Conservation (phyloP, 106 monocot genomes). For the Hemerocallis citrina region DNA sequence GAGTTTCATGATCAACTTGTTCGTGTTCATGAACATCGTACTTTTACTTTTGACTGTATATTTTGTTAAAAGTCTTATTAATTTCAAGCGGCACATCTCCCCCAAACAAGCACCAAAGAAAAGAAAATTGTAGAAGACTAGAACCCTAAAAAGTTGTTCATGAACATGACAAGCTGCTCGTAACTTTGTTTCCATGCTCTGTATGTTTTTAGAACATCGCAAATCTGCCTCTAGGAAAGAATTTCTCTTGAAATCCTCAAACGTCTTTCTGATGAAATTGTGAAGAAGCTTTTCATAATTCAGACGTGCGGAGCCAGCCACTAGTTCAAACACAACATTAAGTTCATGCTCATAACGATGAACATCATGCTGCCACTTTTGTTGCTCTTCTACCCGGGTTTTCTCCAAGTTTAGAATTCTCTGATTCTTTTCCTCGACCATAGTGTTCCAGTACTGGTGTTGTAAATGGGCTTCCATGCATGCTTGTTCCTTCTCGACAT, state of each 20-base stretch:
- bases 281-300: slow-evolving; percentile 80
- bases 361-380: slow-evolving; percentile 41
- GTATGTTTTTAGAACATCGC: slow-evolving; percentile 55
- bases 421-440: slow-evolving; percentile 66
- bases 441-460: slow-evolving; percentile 34
- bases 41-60: no score
- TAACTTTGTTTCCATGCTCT: slow-evolving; percentile 72
- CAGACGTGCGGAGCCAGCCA: slow-evolving; percentile 50
- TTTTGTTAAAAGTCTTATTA: no score
- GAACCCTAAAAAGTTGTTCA: no score
- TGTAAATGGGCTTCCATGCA: slow-evolving; percentile 44
- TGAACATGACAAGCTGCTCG: slow-evolving; percentile 66
- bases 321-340: slow-evolving; percentile 42
- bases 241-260: slow-evolving; percentile 81
- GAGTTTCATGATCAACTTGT: no score
- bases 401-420: slow-evolving; percentile 47
- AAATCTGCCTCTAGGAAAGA: slow-evolving; percentile 79
- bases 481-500: slow-evolving; percentile 54
- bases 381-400: slow-evolving; percentile 49
- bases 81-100: no score
- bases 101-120: no score
- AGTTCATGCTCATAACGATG: slow-evolving; percentile 69
- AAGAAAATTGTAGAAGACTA: no score
- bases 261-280: slow-evolving; percentile 70
- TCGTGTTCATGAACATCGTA: no score